These are phyloP conservation scores for Ophiosphaerella herpotricha DNA, from an alignment of 2,329 filamentous ascomycete genomes.

Conservation along the genomic window DNA sequence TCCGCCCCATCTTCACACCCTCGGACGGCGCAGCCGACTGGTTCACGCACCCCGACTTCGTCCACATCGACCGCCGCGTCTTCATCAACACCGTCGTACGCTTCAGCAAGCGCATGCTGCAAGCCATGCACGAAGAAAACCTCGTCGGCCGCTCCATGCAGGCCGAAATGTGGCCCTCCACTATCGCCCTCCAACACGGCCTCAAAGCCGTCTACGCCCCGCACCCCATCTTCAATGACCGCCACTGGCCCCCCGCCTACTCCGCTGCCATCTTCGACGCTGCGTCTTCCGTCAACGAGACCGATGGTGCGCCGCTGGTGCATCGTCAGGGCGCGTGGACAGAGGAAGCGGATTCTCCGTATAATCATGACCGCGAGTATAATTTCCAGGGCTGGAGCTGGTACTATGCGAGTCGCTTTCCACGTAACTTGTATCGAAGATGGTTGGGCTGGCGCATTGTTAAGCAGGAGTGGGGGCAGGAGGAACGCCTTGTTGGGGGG, in stretches of 20 bases:
- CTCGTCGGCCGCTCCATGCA: slow-evolving; percentile 88
- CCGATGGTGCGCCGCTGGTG: slow-evolving; percentile 56
- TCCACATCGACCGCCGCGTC: slow-evolving; percentile 68
- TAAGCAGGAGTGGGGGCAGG: slow-evolving; percentile 77
- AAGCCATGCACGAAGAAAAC: slow-evolving; percentile 90
- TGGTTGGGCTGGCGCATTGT: slow-evolving; percentile 85
- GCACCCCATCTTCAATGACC: slow-evolving; percentile 85
- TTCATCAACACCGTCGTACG: slow-evolving; percentile 88
- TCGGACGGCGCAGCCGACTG: slow-evolving; percentile 69
- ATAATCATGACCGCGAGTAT: slow-evolving; percentile 73
- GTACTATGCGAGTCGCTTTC: slow-evolving; percentile 89
- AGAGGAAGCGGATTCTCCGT: slow-evolving; percentile 48
- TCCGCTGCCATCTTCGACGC: slow-evolving; percentile 80
- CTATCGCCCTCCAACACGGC: slow-evolving; percentile 85
- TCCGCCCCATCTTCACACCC: slow-evolving; percentile 83
- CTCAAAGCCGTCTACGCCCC: slow-evolving; percentile 91
- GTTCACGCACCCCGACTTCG: slow-evolving; percentile 56
- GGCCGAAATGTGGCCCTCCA: slow-evolving; percentile 94
- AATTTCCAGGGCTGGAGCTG: slow-evolving; percentile 86
- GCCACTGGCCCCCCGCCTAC: slow-evolving; percentile 80
- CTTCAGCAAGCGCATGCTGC: slow-evolving; percentile 77
- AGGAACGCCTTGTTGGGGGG: slow-evolving; percentile 62
- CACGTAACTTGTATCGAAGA: slow-evolving; percentile 77
- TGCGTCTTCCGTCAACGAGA: slow-evolving; percentile 23
- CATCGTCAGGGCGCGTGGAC: slow-evolving; percentile 60